These are phyloP conservation scores for Podospora didyma DNA, from an alignment of 495 filamentous ascomycete genomes.

Conservation along the genomic window DNA sequence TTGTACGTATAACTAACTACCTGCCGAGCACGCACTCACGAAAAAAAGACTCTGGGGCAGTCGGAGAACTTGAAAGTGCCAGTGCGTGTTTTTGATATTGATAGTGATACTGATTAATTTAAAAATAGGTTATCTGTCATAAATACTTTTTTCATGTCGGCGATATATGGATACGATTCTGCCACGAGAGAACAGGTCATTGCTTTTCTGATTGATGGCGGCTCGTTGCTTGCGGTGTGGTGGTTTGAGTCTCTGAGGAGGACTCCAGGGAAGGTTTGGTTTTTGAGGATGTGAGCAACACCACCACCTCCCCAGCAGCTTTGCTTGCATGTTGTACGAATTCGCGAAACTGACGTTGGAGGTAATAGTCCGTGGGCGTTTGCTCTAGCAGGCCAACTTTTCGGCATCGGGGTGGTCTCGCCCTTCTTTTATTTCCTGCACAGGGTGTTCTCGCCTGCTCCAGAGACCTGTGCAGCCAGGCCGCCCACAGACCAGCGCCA, in stretches of 20 bases:
- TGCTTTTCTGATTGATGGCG: slow-evolving; percentile 18
- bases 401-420: slow-evolving; percentile 16
- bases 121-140: background rate
- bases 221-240: slow-evolving; percentile 17
- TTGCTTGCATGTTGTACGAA: background rate
- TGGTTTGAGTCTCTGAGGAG: slow-evolving; percentile 16
- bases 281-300: slow-evolving; percentile 13
- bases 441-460: slow-evolving; percentile 9
- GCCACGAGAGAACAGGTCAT: slow-evolving; percentile 10
- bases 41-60: too few species aligned
- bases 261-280: background rate
- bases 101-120: background rate
- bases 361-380: slow-evolving; percentile 16
- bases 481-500: slow-evolving; percentile 9
- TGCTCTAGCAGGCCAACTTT: slow-evolving; percentile 12
- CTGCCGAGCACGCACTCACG: too few species aligned
- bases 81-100: background rate
- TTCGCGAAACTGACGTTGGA: background rate
- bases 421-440: slow-evolving; percentile 20
- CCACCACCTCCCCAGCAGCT: background rate
- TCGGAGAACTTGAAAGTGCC: too few species aligned
- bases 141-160: slow-evolving; percentile 21
- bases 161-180: slow-evolving; percentile 13
- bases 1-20: background rate
- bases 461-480: slow-evolving; percentile 1